A percentile compares a stretch with the other conserved stretches of the same genome.
Evolutionary conservation across 768 basidiomycete species (phyloP).

Genomic region (Phylloporus arenicola): DNA sequence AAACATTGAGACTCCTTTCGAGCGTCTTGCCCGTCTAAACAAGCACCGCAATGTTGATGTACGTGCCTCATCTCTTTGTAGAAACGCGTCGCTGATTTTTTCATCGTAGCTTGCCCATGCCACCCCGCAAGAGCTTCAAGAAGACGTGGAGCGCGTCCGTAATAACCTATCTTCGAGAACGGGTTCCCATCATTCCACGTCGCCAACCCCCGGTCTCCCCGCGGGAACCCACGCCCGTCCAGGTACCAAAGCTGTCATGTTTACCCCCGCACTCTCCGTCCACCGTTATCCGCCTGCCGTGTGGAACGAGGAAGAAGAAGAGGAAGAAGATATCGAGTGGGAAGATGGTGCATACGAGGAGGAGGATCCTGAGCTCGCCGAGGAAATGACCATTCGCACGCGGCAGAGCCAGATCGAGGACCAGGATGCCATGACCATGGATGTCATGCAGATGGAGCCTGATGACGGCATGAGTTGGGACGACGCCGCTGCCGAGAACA

Average conservation of each 20-base stretch:
- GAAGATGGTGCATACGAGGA: constrained; percentile 69
- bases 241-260: constrained; percentile 54
- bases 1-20: constrained; percentile 98
- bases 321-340: constrained; percentile 46
- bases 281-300: constrained; percentile 78
- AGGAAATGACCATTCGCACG: constrained; percentile 45
- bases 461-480: constrained; percentile 92
- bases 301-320: constrained; percentile 73
- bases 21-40: constrained; percentile 90
- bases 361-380: constrained; percentile 58
- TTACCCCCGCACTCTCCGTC: constrained; percentile 61
- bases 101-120: constrained; percentile 28
- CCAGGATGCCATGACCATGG: constrained; percentile 28
- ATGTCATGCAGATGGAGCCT: constrained; percentile 47
- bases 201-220: constrained; percentile 37
- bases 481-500: constrained; percentile 54
- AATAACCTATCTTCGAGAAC: constrained; percentile 45
- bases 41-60: constrained; percentile 97
- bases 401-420: constrained; percentile 33
- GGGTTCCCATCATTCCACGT: constrained; percentile 46
- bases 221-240: constrained; percentile 18
- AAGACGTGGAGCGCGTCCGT: constrained; percentile 52
- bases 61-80: constrained; percentile 28
- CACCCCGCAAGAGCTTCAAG: constrained; percentile 50
- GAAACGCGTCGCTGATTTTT: background rate